A percentile compares a stretch with the other conserved stretches of the same genome.
These are phyloP conservation scores for Erythrobasidium hasegawianum DNA, from an alignment of 1,284 basidiomycete species.

Conservation along the genomic window DNA sequence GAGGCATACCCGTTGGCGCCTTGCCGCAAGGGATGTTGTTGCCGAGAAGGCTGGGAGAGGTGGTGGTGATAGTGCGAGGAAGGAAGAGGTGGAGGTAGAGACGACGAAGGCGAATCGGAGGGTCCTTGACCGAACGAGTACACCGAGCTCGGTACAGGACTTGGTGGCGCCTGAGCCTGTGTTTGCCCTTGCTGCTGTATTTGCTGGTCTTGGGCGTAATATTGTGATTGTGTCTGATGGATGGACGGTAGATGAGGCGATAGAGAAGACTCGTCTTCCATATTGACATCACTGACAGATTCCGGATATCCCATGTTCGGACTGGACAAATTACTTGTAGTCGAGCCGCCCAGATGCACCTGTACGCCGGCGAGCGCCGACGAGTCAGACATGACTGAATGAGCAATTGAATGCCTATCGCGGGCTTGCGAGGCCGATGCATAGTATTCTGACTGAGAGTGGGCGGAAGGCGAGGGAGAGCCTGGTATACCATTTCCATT, in stretches of 20 bases:
- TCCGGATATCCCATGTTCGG: slow-evolving; percentile 44
- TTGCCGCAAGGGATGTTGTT: slow-evolving; percentile 48
- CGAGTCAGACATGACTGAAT: slow-evolving; percentile 15
- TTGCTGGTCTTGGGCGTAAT: not conserved
- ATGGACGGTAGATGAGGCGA: slow-evolving; percentile 36
- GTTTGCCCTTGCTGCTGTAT: slow-evolving; percentile 20
- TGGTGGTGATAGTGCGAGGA: slow-evolving; percentile 45
- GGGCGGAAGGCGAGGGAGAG: not conserved
- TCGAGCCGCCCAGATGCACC: slow-evolving; percentile 27
- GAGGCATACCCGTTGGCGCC: slow-evolving; percentile 40
- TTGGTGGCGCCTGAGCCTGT: slow-evolving; percentile 10
- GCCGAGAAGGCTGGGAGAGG: slow-evolving; percentile 41
- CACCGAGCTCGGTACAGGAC: slow-evolving; percentile 41
- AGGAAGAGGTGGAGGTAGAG: slow-evolving; percentile 47
- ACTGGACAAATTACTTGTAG: slow-evolving; percentile 11
- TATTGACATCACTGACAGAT: slow-evolving; percentile 47
- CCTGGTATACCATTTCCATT: slow-evolving; percentile 7
- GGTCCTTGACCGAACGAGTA: slow-evolving; percentile 43
- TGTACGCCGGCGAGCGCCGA: slow-evolving; percentile 18
- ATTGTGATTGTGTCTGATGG: slow-evolving; percentile 10
- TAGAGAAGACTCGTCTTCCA: slow-evolving; percentile 36
- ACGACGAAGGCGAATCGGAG: not conserved
- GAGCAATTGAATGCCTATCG: slow-evolving; percentile 12
- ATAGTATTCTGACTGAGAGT: slow-evolving; percentile 1
- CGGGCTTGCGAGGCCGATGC: slow-evolving; percentile 3